phyloP scores from a whole-genome alignment of 805 yeast genomes.

The Candida yuanshanica region DNA sequence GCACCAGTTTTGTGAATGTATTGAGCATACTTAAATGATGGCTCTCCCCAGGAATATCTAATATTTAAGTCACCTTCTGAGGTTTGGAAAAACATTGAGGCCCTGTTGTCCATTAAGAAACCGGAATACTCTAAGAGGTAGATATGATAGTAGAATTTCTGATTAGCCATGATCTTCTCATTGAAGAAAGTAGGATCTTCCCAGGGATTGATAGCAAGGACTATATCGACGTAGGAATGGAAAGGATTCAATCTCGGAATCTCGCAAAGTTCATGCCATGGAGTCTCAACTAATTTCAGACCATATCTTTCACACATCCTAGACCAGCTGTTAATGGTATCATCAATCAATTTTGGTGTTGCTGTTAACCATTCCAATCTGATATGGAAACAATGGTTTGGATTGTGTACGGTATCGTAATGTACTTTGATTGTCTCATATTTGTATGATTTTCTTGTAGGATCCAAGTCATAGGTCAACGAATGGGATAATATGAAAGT shows the following conservation, averaged over 20 bases:
- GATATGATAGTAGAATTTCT: conserved; percentile 70
- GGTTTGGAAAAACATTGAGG: conserved; percentile 56
- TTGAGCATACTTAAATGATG: conserved; percentile 76
- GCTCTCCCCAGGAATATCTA: conserved; percentile 86
- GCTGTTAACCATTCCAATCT: conserved; percentile 90
- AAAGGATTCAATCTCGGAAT: conserved; percentile 79
- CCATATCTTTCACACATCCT: conserved; percentile 85
- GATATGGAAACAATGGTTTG: conserved; percentile 89
- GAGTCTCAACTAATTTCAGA: conserved; percentile 74
- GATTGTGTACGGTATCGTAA: conserved; percentile 88
- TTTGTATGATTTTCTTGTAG: conserved; percentile 60
- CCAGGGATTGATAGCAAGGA: conserved; percentile 70
- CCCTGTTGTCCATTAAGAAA: conserved; percentile 76
- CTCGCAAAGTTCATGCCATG: conserved; percentile 80
- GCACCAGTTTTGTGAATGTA: conserved; percentile 88
- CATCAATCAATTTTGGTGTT: conserved; percentile 80
- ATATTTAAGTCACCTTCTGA: conserved; percentile 52
- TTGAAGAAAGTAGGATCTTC: conserved; percentile 45
- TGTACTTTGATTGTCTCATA: conserved; percentile 79
- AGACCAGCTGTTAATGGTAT: conserved; percentile 69
- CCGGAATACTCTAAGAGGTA: conserved; percentile 64
- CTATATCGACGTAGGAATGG: conserved; percentile 73
- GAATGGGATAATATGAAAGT: conserved; percentile 60
- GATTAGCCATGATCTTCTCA: conserved; percentile 37
- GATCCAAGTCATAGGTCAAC: conserved; percentile 70